phyloP scores from a whole-genome alignment of 2,329 filamentous ascomycete genomes.

The Phialophora macrospora region DNA sequence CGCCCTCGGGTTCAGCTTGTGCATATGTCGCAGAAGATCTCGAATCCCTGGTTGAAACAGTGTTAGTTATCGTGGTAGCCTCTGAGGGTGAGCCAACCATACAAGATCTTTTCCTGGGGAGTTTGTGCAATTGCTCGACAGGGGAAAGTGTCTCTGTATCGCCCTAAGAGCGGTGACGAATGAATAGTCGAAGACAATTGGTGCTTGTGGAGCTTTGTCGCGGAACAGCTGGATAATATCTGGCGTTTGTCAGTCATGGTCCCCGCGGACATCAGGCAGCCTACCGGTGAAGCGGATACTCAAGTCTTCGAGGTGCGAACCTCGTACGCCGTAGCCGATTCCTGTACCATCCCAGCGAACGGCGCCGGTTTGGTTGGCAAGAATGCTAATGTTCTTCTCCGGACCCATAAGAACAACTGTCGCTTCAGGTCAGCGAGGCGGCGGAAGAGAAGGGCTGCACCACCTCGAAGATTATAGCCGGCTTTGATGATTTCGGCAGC shows the following conservation, averaged over 20 bases:
- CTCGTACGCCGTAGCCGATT: conserved; percentile 25
- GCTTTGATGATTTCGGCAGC: conserved; percentile 19
- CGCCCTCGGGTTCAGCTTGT: background rate
- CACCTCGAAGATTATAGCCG: conserved; percentile 29
- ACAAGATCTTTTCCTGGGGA: conserved; percentile 27
- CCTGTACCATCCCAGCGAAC: conserved; percentile 26
- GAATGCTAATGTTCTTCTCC: conserved; percentile 17
- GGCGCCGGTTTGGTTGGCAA: conserved; percentile 15
- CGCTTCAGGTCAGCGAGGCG: background rate
- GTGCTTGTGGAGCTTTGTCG: conserved; percentile 8
- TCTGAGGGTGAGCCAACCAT: background rate
- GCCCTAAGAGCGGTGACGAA: conserved; percentile 19
- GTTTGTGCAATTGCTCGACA: conserved; percentile 24
- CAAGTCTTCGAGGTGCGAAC: conserved; percentile 16
- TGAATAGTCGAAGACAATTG: conserved; percentile 22
- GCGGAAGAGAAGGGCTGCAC: background rate
- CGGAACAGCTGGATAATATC: conserved; percentile 26
- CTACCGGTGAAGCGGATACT: conserved; percentile 23
- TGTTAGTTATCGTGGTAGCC: background rate
- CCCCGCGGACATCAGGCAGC: background rate
- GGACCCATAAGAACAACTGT: conserved; percentile 25
- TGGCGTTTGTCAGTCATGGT: conserved; percentile 3
- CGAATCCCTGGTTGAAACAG: conserved; percentile 14
- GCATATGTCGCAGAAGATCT: conserved; percentile 21
- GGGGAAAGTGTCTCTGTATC: conserved; percentile 20